These are phyloP conservation scores for Amanita phalloides DNA, from an alignment of 768 basidiomycete genomes.

Conservation along the genomic window DNA sequence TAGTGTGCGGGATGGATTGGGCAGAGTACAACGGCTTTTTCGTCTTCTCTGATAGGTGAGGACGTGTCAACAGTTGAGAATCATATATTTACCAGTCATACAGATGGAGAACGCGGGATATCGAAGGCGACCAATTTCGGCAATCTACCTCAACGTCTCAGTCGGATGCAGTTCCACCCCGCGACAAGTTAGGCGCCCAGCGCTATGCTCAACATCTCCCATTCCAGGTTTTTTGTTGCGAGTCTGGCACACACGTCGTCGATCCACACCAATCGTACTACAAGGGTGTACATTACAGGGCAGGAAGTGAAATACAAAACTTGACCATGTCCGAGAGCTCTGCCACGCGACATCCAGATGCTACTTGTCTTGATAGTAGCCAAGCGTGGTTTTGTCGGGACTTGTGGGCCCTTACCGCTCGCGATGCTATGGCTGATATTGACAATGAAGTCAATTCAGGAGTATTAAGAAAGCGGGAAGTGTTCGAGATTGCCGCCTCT, in stretches of 20 bases:
- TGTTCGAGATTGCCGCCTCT: conserved; percentile 24
- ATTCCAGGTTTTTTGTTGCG: conserved; percentile 98
- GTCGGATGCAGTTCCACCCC: conserved; percentile 84
- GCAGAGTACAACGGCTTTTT: conserved; percentile 96
- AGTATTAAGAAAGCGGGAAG: conserved; percentile 17
- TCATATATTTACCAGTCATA: not conserved
- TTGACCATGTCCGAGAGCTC: conserved; percentile 49
- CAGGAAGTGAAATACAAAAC: conserved; percentile 77
- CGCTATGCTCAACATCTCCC: conserved; percentile 90
- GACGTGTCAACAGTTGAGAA: not conserved
- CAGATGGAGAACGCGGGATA: conserved; percentile 96
- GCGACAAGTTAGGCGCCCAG: conserved; percentile 69
- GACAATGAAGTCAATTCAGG: conserved; percentile 29
- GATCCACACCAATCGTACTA: conserved; percentile 97
- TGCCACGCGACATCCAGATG: conserved; percentile 58
- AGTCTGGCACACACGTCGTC: conserved; percentile 94
- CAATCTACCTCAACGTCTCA: conserved; percentile 93
- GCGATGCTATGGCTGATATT: conserved; percentile 57
- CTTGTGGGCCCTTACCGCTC: conserved; percentile 86
- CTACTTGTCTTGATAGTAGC: conserved; percentile 86
- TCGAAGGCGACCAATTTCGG: conserved; percentile 96
- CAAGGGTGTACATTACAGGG: conserved; percentile 75
- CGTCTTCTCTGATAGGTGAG: conserved; percentile 91
- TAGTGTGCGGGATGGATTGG: conserved; percentile 99
- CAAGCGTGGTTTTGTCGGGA: conserved; percentile 99